phyloP scores from a whole-genome alignment of 2,329 filamentous ascomycete species.

The Neurospora crassa region DNA sequence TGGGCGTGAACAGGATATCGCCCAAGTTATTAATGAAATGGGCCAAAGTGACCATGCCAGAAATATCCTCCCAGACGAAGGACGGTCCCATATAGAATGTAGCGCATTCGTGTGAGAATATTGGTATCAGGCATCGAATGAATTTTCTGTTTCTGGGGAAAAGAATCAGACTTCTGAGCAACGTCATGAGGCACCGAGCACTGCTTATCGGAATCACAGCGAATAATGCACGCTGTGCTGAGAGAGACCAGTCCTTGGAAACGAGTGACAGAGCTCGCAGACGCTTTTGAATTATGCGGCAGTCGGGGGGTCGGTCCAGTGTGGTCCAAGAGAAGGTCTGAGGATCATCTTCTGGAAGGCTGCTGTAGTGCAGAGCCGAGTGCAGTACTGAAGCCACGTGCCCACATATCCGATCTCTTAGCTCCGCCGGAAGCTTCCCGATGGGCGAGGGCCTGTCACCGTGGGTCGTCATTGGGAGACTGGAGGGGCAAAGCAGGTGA shows the following conservation, averaged over 20 bases:
- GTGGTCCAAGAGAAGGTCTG: neutral
- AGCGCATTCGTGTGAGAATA: neutral
- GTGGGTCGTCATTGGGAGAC: no score
- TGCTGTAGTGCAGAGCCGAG: neutral
- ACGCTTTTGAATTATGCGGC: neutral
- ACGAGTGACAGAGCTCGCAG: neutral
- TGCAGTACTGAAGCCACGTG: neutral
- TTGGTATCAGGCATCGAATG: neutral
- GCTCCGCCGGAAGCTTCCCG: neutral
- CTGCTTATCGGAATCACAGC: neutral
- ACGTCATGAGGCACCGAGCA: neutral
- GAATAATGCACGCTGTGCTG: neutral
- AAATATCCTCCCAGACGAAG: neutral
- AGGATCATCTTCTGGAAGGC: neutral
- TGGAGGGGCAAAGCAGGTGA: no score
- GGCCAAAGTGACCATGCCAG: neutral
- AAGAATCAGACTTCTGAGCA: neutral
- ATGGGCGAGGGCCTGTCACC: neutral
- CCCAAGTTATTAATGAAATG: neutral
- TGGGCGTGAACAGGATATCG: neutral
- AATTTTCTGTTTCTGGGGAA: neutral
- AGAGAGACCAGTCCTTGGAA: neutral
- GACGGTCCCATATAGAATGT: neutral
- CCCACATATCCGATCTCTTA: neutral
- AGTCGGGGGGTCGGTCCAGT: neutral